A percentile compares a stretch with the other conserved stretches of the same genome.
Evolutionary conservation across 108 stramenopile species (phyloP).

Genomic region (Cylindrotheca closterium): DNA sequence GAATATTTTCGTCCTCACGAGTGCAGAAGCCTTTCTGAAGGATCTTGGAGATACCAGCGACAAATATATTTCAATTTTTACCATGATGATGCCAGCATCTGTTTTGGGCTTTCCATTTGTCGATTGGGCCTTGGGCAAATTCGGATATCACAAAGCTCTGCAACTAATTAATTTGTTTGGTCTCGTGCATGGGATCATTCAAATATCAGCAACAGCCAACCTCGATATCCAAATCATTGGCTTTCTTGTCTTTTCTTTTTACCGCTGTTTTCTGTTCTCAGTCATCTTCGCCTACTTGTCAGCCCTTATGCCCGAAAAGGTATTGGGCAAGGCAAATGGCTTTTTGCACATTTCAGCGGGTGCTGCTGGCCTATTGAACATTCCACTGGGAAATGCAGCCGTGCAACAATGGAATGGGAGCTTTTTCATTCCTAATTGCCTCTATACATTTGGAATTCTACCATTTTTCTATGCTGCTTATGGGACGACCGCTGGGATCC

Average conservation of each 20-base stretch:
- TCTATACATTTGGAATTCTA: background rate
- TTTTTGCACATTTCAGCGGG: conserved; percentile 21
- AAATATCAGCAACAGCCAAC: conserved; percentile 14
- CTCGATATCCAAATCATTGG: conserved; percentile 49
- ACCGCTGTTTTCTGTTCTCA: conserved; percentile 38
- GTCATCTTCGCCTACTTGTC: conserved; percentile 37
- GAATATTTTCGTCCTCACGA: conserved; percentile 33
- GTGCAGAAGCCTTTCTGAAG: conserved; percentile 38
- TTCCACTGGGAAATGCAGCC: conserved; percentile 31
- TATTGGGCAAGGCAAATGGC: conserved; percentile 37
- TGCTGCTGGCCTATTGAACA: conserved; percentile 28
- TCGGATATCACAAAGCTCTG: conserved; percentile 34
- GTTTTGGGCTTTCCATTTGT: conserved; percentile 42
- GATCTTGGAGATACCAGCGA: conserved; percentile 48
- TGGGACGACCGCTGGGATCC: background rate
- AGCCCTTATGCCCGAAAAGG: conserved; percentile 10
- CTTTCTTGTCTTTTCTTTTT: conserved; percentile 49
- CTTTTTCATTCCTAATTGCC: conserved; percentile 23
- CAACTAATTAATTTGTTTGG: conserved; percentile 30
- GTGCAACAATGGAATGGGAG: conserved; percentile 30
- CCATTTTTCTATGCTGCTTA: background rate
- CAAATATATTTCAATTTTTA: conserved; percentile 43
- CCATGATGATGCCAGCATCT: conserved; percentile 37
- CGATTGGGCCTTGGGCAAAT: conserved; percentile 20
- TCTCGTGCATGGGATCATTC: conserved; percentile 28